Percentiles rank a stretch among this genome's conserved stretches.
Evolutionary conservation across 352 stramenopile genomes (phyloP).

Genomic region (Globisporangium cylindrosporum): DNA sequence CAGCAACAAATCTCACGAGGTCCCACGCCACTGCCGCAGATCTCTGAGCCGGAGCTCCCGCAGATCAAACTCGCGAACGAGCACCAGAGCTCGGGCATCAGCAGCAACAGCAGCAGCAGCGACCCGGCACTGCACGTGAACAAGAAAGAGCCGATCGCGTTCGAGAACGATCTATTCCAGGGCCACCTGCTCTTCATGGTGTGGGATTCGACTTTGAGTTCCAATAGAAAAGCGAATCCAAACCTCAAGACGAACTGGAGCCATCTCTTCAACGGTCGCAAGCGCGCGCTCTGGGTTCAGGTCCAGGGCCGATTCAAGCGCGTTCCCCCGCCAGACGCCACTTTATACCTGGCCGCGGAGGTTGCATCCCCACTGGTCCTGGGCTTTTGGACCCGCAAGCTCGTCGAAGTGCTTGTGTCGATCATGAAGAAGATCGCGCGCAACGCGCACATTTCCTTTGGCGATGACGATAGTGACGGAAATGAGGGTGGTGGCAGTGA

Average conservation of each 20-base stretch:
- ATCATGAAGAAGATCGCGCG: constrained; percentile 36
- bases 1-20: background rate
- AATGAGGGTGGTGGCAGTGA: constrained; percentile 18
- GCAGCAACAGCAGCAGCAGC: constrained; percentile 9
- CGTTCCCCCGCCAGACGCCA: constrained; percentile 21
- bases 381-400: constrained; percentile 32
- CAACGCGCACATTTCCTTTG: constrained; percentile 40
- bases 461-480: constrained; percentile 5
- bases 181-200: constrained; percentile 39
- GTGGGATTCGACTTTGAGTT: constrained; percentile 17
- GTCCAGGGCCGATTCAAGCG: constrained; percentile 63
- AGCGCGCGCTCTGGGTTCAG: constrained; percentile 48
- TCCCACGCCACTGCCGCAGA: background rate
- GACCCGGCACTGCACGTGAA: constrained; percentile 19
- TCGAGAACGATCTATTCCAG: constrained; percentile 45
- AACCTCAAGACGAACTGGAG: constrained; percentile 17
- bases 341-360: constrained; percentile 52
- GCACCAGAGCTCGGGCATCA: constrained; percentile 13
- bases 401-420: constrained; percentile 34
- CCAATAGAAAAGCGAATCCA: background rate
- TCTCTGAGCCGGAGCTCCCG: constrained; percentile 21
- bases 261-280: constrained; percentile 35
- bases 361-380: constrained; percentile 31
- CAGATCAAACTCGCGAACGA: constrained; percentile 34
- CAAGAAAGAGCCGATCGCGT: constrained; percentile 33